Conservation (phyloP, 2,329 filamentous ascomycete genomes). For the Zymoseptoria ardabiliae region DNA sequence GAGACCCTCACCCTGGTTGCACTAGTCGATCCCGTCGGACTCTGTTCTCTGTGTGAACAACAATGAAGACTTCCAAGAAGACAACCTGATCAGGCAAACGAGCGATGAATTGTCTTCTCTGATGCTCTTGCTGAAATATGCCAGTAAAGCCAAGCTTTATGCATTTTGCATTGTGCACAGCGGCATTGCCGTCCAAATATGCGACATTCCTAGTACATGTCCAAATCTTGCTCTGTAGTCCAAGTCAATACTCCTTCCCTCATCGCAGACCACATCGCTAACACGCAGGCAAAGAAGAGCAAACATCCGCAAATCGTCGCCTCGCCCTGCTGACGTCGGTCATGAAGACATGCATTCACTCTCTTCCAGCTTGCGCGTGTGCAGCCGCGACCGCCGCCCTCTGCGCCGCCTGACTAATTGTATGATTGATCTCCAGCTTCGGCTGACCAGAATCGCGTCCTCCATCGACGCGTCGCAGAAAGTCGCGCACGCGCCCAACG, state of each 20-base stretch:
- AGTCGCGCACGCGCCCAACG: conserved; percentile 67
- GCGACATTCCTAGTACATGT: background rate
- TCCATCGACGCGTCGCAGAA: conserved; percentile 66
- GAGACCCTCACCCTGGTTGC: too few relatives aligned
- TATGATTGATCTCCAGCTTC: conserved; percentile 8
- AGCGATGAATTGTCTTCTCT: background rate
- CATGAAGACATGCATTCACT: background rate
- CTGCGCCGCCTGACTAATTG: conserved; percentile 5
- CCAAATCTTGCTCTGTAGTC: background rate
- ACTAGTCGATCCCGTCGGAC: too few relatives aligned
- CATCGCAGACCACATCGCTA: background rate
- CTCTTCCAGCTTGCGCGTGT: background rate
- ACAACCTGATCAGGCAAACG: too few relatives aligned
- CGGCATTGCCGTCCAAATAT: background rate
- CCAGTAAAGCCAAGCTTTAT: background rate
- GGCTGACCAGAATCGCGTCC: background rate
- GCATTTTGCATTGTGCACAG: background rate
- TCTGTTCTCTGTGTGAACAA: too few relatives aligned
- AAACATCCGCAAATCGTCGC: background rate
- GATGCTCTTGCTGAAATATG: background rate
- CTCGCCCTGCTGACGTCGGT: background rate
- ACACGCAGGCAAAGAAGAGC: background rate
- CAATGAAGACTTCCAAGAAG: too few relatives aligned
- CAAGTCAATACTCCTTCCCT: background rate
- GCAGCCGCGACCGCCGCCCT: background rate